Percentiles rank a stretch among this genome's conserved stretches.
phyloP scores from a whole-genome alignment of 805 yeast genomes.

The Candida ficus region DNA sequence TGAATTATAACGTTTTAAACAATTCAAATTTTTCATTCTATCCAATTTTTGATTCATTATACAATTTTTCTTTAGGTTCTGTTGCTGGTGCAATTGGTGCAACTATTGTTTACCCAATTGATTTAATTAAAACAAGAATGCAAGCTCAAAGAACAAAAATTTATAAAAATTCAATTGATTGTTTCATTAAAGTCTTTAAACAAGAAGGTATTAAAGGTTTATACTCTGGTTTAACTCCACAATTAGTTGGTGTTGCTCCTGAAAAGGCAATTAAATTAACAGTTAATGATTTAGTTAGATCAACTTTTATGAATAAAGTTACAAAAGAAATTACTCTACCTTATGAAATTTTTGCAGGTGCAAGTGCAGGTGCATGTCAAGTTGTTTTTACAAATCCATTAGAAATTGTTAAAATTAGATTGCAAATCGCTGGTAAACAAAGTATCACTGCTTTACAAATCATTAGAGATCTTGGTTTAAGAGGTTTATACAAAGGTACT shows the following conservation, averaged over 20 bases:
- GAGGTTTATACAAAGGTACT: slow-evolving; percentile 89
- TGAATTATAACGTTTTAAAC: slow-evolving; percentile 1
- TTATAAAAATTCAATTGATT: slow-evolving; percentile 80
- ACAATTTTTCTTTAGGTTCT: slow-evolving; percentile 86
- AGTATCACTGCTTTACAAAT: slow-evolving; percentile 58
- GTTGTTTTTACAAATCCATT: slow-evolving; percentile 94
- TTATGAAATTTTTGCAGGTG: slow-evolving; percentile 84
- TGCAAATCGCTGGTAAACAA: slow-evolving; percentile 86
- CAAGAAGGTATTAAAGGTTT: slow-evolving; percentile 82
- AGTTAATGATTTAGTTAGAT: slow-evolving; percentile 83
- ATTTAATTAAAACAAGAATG: slow-evolving; percentile 93
- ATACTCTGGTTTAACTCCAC: slow-evolving; percentile 91
- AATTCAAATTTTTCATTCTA: slow-evolving; percentile 35
- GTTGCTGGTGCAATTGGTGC: slow-evolving; percentile 98
- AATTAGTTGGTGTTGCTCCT: slow-evolving; percentile 95
- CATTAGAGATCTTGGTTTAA: slow-evolving; percentile 71
- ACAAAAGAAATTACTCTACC: slow-evolving; percentile 44
- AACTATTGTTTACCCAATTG: slow-evolving; percentile 96
- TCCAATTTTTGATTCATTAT: slow-evolving; percentile 79
- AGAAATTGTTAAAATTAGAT: slow-evolving; percentile 90
- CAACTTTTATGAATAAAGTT: slow-evolving; percentile 51
- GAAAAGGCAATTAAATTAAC: slow-evolving; percentile 96
- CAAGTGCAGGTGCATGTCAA: slow-evolving; percentile 94
- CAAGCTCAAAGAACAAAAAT: slow-evolving; percentile 82
- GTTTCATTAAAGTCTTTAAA: slow-evolving; percentile 69